Conservation (phyloP, 179 eudicot species). For the Vitellaria paradoxa region DNA sequence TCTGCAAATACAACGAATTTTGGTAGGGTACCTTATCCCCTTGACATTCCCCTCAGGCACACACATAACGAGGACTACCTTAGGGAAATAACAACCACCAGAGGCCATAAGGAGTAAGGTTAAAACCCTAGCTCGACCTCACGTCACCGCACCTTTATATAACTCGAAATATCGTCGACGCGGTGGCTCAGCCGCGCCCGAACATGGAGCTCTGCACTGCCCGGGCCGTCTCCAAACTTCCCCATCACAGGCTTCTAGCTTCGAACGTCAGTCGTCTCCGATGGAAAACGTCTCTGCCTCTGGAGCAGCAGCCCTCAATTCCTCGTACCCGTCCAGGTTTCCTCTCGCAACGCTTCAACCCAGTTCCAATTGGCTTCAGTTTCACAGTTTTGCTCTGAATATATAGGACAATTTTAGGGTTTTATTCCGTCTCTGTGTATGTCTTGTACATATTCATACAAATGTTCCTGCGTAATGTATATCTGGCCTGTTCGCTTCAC, state of each 20-base stretch:
- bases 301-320: background rate
- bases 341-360: background rate
- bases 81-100: too few relatives aligned
- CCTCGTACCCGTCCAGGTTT: conserved; percentile 13
- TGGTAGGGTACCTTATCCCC: too few relatives aligned
- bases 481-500: too few relatives aligned
- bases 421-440: too few relatives aligned
- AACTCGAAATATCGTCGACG: background rate
- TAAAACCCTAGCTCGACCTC: background rate
- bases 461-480: too few relatives aligned
- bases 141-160: too few relatives aligned
- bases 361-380: background rate
- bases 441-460: too few relatives aligned
- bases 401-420: background rate
- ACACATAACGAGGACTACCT: too few relatives aligned
- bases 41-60: too few relatives aligned
- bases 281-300: background rate
- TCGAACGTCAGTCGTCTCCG: background rate
- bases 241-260: background rate
- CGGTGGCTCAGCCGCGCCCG: background rate
- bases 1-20: too few relatives aligned
- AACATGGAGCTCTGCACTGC: conserved; percentile 27
- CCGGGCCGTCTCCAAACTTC: conserved; percentile 18
- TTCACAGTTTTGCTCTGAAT: background rate
- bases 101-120: too few relatives aligned